Evolutionary conservation across 106 monocot genomes (phyloP).

Genomic region (Ottelia alismoides): DNA sequence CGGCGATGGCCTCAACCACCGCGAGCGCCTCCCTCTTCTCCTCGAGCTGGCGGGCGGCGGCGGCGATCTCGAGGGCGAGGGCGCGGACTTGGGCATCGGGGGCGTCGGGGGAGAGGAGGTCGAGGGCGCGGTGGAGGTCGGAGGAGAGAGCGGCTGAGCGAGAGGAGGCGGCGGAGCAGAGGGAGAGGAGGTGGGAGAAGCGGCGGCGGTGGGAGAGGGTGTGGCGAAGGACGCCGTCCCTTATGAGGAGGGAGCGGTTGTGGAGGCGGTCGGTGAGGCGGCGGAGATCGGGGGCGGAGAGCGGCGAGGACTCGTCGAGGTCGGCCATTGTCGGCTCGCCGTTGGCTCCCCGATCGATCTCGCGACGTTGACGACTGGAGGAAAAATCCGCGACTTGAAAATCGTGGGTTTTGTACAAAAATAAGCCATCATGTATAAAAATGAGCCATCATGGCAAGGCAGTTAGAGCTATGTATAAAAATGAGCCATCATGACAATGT

Average conservation of each 20-base stretch:
- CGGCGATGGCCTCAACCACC: conserved; percentile 20
- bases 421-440: no score
- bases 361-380: no score
- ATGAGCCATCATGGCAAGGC: no score
- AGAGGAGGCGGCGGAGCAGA: conserved; percentile 27
- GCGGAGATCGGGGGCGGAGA: conserved; percentile 94
- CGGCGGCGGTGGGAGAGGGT: conserved; percentile 43
- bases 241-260: conserved; percentile 57
- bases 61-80: conserved; percentile 26
- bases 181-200: conserved; percentile 50
- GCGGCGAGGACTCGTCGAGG: conserved; percentile 43
- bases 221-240: conserved; percentile 48
- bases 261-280: conserved; percentile 82
- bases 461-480: no score
- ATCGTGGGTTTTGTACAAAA: no score
- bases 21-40: conserved; percentile 50
- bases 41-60: conserved; percentile 38
- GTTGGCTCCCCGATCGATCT: no score
- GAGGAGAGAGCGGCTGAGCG: conserved; percentile 17
- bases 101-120: no score
- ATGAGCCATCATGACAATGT: no score
- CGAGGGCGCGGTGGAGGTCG: no score
- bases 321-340: no score
- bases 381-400: no score
- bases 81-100: conserved; percentile 27